Base-by-base conservation (phyloP, 208 protist species). In the Crithidia mellificae region DNA sequence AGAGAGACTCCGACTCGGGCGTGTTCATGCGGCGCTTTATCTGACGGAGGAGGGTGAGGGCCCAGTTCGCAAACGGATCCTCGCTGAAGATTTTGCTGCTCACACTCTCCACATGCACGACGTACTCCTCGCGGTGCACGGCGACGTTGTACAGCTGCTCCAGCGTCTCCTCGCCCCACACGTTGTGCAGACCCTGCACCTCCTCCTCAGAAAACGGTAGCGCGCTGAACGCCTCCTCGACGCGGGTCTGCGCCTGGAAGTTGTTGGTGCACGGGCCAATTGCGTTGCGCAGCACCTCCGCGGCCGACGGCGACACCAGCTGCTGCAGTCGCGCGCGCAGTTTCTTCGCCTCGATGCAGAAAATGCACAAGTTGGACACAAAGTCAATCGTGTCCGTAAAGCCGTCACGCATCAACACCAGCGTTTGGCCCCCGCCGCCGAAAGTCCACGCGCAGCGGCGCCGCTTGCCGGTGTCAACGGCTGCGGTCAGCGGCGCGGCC, bases 301-400 rank as follows among this genome's bases (percentile, higher is more conserved):
- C 71, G 12, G 83, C 86, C 2, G 81, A 85, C 19, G 85, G 89
- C n/a, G 84, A 81, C 22, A 84, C 83, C n/a, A 91, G 76, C 55
- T 88, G 78, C 63, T 82, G 75, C 49, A 95, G 72, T 14, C 84
- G 82, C 20, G 69, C 61, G 27, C 86, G 74, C 20, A 95, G 74
- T 70, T 95, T 95, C 44, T 75, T 65, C 0, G 81, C 71, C 66
- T 96, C 90, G 22, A 96, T 72, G 56, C 77, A 82, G 59, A 91
- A 83, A 46, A 96, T 89, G 62, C 85, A 92, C 25, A 96, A 58
- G 63, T 83, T 90, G 19, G 85, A 89, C 50, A 94, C 77, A 66
- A 96, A 92, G 62, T 96, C 90, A 25, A 96, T 79, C 20, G 90
- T 79, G 70, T 96, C 90, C 0, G 90, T 93, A 80, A 87, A 91